A percentile compares a stretch with the other conserved stretches of the same genome.
Evolutionary conservation across 441 rosid genomes (phyloP).

Genomic region (Theobroma grandiflorum): DNA sequence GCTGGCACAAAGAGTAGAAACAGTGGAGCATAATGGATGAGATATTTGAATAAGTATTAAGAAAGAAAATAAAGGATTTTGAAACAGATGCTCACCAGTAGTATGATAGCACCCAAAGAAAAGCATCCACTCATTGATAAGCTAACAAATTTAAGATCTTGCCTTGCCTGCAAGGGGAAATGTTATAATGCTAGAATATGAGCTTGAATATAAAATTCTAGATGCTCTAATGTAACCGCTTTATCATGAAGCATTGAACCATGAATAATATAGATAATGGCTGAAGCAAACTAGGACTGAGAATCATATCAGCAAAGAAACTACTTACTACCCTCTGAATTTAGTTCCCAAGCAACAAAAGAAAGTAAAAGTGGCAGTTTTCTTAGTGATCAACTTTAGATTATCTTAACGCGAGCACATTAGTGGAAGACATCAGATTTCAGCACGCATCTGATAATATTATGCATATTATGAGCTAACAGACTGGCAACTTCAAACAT

Average conservation of each 20-base stretch:
- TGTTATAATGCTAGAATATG: not conserved
- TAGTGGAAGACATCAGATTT: not conserved
- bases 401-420: not conserved
- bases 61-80: not conserved
- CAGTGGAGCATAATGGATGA: not conserved
- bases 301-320: too few relatives aligned
- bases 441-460: not conserved
- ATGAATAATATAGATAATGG: not conserved
- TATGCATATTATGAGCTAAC: not conserved
- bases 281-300: too few relatives aligned
- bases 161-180: conserved; percentile 73
- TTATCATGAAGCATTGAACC: not conserved
- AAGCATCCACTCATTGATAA: conserved; percentile 81
- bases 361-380: not conserved
- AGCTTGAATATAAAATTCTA: not conserved
- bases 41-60: not conserved
- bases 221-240: not conserved
- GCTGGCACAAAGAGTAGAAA: conserved; percentile 29
- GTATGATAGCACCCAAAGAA: conserved; percentile 62
- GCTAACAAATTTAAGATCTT: conserved; percentile 83
- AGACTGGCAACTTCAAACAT: not conserved
- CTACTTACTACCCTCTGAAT: too few relatives aligned
- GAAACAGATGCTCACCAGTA: conserved; percentile 53
- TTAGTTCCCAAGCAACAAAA: not conserved
- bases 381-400: too few relatives aligned